A percentile compares a stretch with the other conserved stretches of the same genome.
These are phyloP conservation scores for Rhazya stricta DNA, from an alignment of 257 asterid genomes.

Conservation along the genomic window DNA sequence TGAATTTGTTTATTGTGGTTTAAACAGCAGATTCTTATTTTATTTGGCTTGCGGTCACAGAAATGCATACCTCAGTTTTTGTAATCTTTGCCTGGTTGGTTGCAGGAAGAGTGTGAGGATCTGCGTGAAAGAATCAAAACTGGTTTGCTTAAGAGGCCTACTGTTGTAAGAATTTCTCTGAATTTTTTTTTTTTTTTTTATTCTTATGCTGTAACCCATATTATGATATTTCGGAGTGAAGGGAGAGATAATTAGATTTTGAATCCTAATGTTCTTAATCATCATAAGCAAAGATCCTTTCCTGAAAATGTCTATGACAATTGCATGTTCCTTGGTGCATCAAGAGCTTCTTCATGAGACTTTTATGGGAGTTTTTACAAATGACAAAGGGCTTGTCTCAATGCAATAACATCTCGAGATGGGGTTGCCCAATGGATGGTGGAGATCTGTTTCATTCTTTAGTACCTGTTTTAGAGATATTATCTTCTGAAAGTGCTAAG, in stretches of 20 bases:
- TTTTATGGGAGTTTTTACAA: neutral
- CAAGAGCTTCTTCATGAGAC: neutral
- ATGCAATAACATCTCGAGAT: neutral
- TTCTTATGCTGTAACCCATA: neutral
- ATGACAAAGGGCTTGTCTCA: conserved; percentile 1
- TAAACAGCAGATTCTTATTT: neutral
- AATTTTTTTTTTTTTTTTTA: neutral
- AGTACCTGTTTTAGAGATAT: neutral
- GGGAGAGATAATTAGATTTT: neutral
- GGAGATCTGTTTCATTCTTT: too few relatives aligned
- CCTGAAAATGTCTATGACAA: neutral
- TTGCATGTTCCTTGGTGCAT: neutral
- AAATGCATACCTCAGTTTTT: neutral
- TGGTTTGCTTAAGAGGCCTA: conserved; percentile 61
- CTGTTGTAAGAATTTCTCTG: conserved; percentile 45
- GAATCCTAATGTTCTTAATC: neutral
- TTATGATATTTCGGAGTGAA: neutral
- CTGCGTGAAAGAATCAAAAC: conserved; percentile 63
- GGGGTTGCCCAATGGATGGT: too few relatives aligned
- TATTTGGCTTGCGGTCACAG: conserved; percentile 7
- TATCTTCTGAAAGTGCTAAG: neutral
- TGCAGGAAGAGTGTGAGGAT: conserved; percentile 85
- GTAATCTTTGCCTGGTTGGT: conserved; percentile 19
- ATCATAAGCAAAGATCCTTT: neutral
- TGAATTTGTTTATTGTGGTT: neutral